Percentiles rank a stretch among this genome's conserved stretches.
Evolutionary conservation across 75 land plant species (phyloP).

Genomic region (Isoetes taiwanensis): DNA sequence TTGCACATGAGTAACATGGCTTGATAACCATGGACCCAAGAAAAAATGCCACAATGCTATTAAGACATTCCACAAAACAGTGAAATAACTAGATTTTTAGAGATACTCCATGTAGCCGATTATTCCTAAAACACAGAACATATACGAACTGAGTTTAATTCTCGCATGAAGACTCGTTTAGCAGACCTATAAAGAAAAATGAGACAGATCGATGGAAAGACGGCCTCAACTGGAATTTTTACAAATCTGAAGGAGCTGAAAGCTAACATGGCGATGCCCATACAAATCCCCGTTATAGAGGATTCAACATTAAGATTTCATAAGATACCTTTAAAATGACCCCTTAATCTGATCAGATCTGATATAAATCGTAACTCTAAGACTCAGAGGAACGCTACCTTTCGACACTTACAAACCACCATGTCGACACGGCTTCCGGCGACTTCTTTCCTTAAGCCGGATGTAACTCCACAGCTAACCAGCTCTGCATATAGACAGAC

Average conservation of each 20-base stretch:
- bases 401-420: constrained; percentile 95
- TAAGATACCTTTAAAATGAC: neutral
- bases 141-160: too few species aligned
- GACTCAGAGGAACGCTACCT: constrained; percentile 23
- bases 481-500: too few species aligned
- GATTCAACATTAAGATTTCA: neutral
- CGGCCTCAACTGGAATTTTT: too few species aligned
- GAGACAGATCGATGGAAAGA: neutral
- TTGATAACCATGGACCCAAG: too few species aligned
- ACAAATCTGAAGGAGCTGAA: too few species aligned
- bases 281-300: neutral
- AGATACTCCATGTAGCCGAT: neutral
- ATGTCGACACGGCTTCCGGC: constrained; percentile 28
- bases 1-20: too few species aligned
- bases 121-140: constrained; percentile 2
- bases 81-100: neutral
- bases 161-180: too few species aligned
- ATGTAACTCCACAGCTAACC: too few species aligned
- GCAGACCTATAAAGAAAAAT: neutral
- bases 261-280: too few species aligned
- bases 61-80: neutral
- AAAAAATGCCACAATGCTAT: too few species aligned
- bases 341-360: neutral
- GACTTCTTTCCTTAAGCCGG: too few species aligned
- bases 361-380: neutral